Evolutionary conservation across 176 grass and related monocot species (phyloP).

Genomic region (Alloteropsis semialata): DNA sequence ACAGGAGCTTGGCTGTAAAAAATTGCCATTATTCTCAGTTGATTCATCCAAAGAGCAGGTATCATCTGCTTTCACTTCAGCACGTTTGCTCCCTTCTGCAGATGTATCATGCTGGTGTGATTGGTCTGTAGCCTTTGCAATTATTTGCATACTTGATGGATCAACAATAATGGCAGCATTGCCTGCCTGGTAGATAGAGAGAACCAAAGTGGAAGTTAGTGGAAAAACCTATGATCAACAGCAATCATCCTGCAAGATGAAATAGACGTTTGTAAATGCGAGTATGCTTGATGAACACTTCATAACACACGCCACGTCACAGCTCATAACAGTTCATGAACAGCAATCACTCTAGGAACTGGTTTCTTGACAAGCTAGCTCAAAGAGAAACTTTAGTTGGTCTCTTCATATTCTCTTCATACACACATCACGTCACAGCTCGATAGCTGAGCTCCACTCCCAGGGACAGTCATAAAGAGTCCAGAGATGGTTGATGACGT

Average conservation of each 20-base stretch:
- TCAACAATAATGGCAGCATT: constrained; percentile 85
- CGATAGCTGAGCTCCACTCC: too few species aligned
- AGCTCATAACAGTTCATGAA: too few species aligned
- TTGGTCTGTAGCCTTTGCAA: constrained; percentile 61
- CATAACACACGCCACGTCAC: too few species aligned
- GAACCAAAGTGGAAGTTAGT: not conserved
- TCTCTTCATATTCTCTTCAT: too few species aligned
- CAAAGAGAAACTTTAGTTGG: too few species aligned
- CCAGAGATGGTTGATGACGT: too few species aligned
- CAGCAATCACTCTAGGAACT: not conserved
- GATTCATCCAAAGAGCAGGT: not conserved
- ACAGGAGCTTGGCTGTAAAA: not conserved
- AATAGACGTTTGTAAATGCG: too few species aligned
- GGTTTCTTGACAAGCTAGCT: too few species aligned
- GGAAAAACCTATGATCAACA: not conserved
- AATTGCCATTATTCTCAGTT: not conserved
- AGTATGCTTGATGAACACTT: too few species aligned
- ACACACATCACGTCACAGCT: too few species aligned
- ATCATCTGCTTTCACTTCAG: constrained; percentile 17
- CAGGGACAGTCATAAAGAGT: too few species aligned
- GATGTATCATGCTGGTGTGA: constrained; percentile 23
- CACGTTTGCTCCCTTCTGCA: constrained; percentile 19
- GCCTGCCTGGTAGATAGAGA: constrained; percentile 43
- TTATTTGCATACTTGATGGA: constrained; percentile 66
- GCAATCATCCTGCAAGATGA: not conserved